Evolutionary conservation across 148 eudicot genomes (phyloP), one percentile per base, ranked within the genome.

Genomic region (Beta vulgaris): DNA sequence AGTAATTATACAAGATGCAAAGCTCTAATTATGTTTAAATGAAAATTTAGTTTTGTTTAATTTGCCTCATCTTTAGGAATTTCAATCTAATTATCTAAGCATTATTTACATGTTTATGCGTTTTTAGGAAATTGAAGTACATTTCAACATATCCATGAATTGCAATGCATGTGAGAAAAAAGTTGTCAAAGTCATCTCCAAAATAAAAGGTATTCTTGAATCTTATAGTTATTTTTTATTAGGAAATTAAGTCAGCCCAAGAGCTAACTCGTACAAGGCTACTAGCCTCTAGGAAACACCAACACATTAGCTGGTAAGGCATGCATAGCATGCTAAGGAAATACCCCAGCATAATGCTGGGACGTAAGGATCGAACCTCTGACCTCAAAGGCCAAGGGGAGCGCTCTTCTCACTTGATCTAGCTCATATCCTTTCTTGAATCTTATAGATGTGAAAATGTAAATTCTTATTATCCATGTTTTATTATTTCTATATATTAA

Each of bases 151-250:
- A 15, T 76, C 83, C 40, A 79, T 83, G 83, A 35, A 83, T 77
- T 83, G 83, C 14, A 80, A 73, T 46, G 83, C 75, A 62, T 83
- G 86, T n/a, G 86, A 83, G 71, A 73, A 78, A 83, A 76, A 74
- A 14, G 72, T 83, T 35, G 83, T 59, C 32, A 80, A 83, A 73
- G 42, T 63, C 9, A 37, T 83, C 13, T 83, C 86, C 57, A 83
- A 83, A 46, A 76, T 83, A 48, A 73, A 77, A 53, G 86, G 86
- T 83, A 70, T 51, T 51, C n/a, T 19, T 51, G 9, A 6, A n/a
- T n/a, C n/a, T n/a, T n/a, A n/a, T n/a, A n/a, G n/a, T n/a, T n/a
- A n/a, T n/a, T n/a, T n/a, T n/a, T n/a, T n/a, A n/a, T n/a, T n/a
- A n/a, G n/a, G n/a, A n/a, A n/a, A n/a, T n/a, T n/a, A n/a, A n/a